Conservation (phyloP, 2,329 filamentous ascomycete species). For the Myriosclerotinia duriaeana region DNA sequence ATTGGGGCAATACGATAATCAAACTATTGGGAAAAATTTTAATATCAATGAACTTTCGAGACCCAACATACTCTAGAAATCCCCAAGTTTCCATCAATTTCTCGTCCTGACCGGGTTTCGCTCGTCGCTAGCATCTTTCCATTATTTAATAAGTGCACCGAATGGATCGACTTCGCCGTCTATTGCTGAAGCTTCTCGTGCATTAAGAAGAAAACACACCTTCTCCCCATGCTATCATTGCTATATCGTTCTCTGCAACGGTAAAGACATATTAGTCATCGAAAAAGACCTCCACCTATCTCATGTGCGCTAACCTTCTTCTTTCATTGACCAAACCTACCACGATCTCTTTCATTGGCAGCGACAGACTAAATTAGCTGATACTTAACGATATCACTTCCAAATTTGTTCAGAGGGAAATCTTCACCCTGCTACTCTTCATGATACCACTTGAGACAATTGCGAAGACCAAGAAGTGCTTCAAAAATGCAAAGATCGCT, state of each 20-base stretch:
- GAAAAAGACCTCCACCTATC: constrained; percentile 56
- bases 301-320: constrained; percentile 45
- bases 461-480: constrained; percentile 31
- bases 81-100: constrained; percentile 50
- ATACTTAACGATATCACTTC: constrained; percentile 18
- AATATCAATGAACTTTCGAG: constrained; percentile 53
- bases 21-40: constrained; percentile 44
- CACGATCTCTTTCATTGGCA: constrained; percentile 45
- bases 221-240: constrained; percentile 49
- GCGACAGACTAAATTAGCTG: constrained; percentile 19
- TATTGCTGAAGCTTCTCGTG: constrained; percentile 28
- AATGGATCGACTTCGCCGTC: constrained; percentile 20
- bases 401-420: neutral
- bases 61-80: constrained; percentile 45
- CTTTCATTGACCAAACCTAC: constrained; percentile 58
- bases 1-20: neutral
- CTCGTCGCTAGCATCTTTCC: constrained; percentile 54
- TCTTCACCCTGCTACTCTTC: constrained; percentile 11
- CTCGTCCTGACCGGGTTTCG: constrained; percentile 55
- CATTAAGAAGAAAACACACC: constrained; percentile 43
- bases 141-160: constrained; percentile 32
- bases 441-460: neutral
- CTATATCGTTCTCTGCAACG: constrained; percentile 57
- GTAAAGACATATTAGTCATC: constrained; percentile 48
- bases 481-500: constrained; percentile 40